These are phyloP conservation scores for Beauveria sp. DNA, from an alignment of 2,329 filamentous ascomycete genomes.

Conservation along the genomic window DNA sequence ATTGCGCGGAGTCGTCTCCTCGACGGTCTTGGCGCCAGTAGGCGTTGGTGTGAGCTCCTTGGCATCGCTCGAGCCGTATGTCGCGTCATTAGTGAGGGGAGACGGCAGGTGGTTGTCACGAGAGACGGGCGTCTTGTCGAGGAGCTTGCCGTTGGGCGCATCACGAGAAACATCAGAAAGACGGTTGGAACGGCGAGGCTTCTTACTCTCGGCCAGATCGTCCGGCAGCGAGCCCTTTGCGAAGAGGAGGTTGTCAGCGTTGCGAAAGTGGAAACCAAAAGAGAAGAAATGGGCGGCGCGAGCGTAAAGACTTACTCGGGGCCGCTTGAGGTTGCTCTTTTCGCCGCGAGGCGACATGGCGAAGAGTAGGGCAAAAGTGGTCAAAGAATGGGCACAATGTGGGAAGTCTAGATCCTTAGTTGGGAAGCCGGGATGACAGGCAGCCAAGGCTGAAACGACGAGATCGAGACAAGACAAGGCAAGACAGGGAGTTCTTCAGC, in stretches of 20 bases:
- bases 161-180: conserved; percentile 34
- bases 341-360: conserved; percentile 55
- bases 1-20: conserved; percentile 42
- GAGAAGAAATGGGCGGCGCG: conserved; percentile 8
- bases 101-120: conserved; percentile 69
- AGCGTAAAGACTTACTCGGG: conserved; percentile 48
- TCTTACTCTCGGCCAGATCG: conserved; percentile 64
- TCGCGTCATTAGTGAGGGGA: conserved; percentile 58
- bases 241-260: conserved; percentile 6
- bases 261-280: conserved; percentile 17
- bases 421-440: conserved; percentile 3
- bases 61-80: conserved; percentile 51
- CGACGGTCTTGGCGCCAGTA: conserved; percentile 50
- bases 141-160: conserved; percentile 17
- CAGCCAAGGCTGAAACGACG: conserved; percentile 3
- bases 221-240: conserved; percentile 59
- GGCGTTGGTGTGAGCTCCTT: conserved; percentile 70
- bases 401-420: neutral
- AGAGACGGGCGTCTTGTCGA: conserved; percentile 50
- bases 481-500: neutral
- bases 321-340: conserved; percentile 80
- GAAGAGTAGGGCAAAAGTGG: conserved; percentile 13
- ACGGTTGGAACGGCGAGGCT: conserved; percentile 71
- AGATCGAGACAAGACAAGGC: neutral
- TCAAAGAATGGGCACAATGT: neutral